Percentiles rank a stretch among this genome's conserved stretches.
Conservation (phyloP, 2,329 filamentous ascomycete species). For the Sporothrix protearum region DNA sequence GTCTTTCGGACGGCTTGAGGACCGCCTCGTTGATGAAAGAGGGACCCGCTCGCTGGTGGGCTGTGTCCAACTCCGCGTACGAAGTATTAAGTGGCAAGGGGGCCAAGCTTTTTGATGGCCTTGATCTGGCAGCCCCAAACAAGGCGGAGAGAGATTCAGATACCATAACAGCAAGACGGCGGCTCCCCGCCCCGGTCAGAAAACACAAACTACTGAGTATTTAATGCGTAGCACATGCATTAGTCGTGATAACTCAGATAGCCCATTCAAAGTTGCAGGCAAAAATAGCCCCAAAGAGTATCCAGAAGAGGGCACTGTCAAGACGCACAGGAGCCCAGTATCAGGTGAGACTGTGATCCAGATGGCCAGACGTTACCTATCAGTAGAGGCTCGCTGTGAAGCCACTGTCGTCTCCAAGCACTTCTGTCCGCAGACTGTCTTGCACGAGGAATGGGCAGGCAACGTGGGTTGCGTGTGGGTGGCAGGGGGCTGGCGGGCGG, state of each 20-base stretch:
- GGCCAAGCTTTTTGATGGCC: constrained; percentile 1
- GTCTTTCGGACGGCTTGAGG: neutral
- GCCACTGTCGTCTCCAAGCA: neutral
- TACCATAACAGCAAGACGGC: neutral
- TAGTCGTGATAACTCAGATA: neutral
- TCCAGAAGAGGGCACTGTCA: neutral
- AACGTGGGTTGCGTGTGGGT: constrained; percentile 15
- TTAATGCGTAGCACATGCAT: neutral
- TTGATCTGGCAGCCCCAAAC: neutral
- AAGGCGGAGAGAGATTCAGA: neutral
- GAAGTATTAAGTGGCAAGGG: neutral
- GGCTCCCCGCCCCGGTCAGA: neutral
- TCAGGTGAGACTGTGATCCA: neutral
- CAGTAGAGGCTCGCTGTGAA: neutral
- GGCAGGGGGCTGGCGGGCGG: neutral
- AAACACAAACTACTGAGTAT: neutral
- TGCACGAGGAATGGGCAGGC: constrained; percentile 5
- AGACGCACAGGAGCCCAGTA: neutral
- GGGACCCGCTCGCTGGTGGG: neutral
- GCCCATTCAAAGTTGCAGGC: neutral
- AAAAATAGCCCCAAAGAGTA: neutral
- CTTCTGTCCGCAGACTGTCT: neutral
- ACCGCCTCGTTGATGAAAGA: neutral
- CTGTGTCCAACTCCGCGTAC: neutral
- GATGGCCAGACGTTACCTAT: neutral